Conservation (phyloP, 331 rosid species). For the Acacia pycnantha region DNA sequence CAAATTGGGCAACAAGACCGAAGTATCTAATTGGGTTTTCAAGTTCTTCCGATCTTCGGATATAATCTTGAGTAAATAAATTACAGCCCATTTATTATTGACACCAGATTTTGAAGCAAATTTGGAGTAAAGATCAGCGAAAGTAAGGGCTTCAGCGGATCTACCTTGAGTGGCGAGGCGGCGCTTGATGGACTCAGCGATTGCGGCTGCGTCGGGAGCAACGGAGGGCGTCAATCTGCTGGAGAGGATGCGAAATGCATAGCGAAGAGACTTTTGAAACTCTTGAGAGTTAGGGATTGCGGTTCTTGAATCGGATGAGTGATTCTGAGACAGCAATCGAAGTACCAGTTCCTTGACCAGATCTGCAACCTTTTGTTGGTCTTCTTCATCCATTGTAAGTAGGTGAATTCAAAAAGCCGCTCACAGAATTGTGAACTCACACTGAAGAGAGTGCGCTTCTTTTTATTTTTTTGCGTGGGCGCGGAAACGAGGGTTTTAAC, state of each 20-base stretch:
- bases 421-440: not conserved
- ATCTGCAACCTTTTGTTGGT: slow-evolving; percentile 72
- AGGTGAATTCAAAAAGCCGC: not conserved
- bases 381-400: slow-evolving; percentile 68
- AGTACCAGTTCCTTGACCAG: slow-evolving; percentile 77
- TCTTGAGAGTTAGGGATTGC: slow-evolving; percentile 51
- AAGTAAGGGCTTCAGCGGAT: slow-evolving; percentile 86
- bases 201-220: slow-evolving; percentile 83
- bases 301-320: slow-evolving; percentile 42
- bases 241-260: slow-evolving; percentile 82
- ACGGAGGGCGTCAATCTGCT: slow-evolving; percentile 76
- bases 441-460: not conserved
- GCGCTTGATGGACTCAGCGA: slow-evolving; percentile 88
- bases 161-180: slow-evolving; percentile 85
- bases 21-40: slow-evolving; percentile 44
- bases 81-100: slow-evolving; percentile 87
- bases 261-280: slow-evolving; percentile 68
- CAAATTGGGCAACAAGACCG: slow-evolving; percentile 67
- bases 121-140: slow-evolving; percentile 80
- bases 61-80: slow-evolving; percentile 70
- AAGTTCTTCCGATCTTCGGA: slow-evolving; percentile 62
- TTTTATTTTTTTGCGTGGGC: slow-evolving; percentile 25
- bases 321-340: slow-evolving; percentile 53
- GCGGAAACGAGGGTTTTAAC: slow-evolving; percentile 32
- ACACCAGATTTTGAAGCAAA: slow-evolving; percentile 77